Percentiles rank a stretch among this genome's conserved stretches.
These are phyloP conservation scores for Canna indica DNA, from an alignment of 176 grass and related monocot genomes.

Conservation along the genomic window DNA sequence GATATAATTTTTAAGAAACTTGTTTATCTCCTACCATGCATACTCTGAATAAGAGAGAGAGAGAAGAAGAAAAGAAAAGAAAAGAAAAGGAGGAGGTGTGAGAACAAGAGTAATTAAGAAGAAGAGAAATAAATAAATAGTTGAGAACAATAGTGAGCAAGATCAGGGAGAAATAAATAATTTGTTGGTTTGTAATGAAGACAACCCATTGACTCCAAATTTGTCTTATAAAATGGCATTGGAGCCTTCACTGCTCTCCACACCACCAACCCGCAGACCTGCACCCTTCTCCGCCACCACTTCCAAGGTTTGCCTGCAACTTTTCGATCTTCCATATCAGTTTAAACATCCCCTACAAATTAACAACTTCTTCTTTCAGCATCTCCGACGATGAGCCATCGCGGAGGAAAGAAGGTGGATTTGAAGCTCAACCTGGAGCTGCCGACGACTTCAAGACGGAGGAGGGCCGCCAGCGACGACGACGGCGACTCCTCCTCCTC, in stretches of 20 bases:
- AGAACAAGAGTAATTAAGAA: too few relatives aligned
- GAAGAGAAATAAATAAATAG: too few relatives aligned
- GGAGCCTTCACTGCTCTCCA: too few relatives aligned
- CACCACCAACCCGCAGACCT: background rate
- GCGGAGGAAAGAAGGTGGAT: background rate
- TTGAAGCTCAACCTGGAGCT: slow-evolving; percentile 24
- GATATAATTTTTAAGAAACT: too few relatives aligned
- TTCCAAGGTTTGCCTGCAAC: background rate
- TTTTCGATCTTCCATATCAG: too few relatives aligned
- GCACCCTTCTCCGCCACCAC: background rate
- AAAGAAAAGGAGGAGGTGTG: too few relatives aligned
- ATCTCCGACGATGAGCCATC: background rate
- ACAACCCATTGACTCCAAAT: background rate
- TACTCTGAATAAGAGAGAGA: too few relatives aligned
- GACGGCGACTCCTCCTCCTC: slow-evolving; percentile 2
- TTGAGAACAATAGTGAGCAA: background rate
- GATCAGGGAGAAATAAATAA: background rate
- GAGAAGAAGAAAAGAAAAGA: too few relatives aligned
- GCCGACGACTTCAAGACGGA: background rate
- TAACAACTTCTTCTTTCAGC: too few relatives aligned
- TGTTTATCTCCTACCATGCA: too few relatives aligned
- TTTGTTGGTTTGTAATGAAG: background rate
- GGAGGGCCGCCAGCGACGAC: background rate
- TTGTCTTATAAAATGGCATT: background rate
- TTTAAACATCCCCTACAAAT: too few relatives aligned